Evolutionary conservation across 768 basidiomycete species (phyloP), one percentile per base, ranked within the genome.

Genomic region (Amanita muscaria): DNA sequence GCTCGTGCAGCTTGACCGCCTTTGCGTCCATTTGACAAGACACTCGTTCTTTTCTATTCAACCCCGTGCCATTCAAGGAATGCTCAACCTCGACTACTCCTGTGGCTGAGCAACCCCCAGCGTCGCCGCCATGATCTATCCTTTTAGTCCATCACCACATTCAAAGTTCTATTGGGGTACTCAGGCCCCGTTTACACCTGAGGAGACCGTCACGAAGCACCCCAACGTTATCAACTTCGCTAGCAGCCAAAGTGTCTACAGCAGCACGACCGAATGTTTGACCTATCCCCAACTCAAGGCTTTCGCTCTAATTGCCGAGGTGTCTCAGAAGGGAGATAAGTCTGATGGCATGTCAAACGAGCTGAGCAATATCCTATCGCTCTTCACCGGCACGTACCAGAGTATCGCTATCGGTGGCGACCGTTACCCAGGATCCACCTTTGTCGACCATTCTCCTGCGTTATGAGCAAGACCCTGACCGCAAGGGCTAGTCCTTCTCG

Each of bases 151-250:
- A 93, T 15, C 94, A 98, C 70, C 96, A 98, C 70, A 96, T 97
- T 66, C 96, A 99, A 71, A 99, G 73, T 97, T 99, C 79, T 98
- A 99, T 77, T 98, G 96, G 96, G 96, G 96, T 45, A 98, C 96
- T 31, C 91, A 89, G 72, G 96, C 30, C 96, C 96, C 40, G 94
- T 99, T 33, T 99, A 96, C 73, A 94, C 93, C 15, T 79, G 79
- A 78, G 43, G 94, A 97, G 59, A 94, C 94, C 11, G 80, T 85
- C 53, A 73, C 79, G 65, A 99, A 97, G 73, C 94, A 97, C 69
- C 77, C 86, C 22, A 94, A 99, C 55, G 93, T 97, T 23, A 94
- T 98, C 61, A 99, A 98, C 85, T 99, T 99, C 64, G 90, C 93
- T 4, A 87, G 82, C 30, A 88, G 83, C 27, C 83, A 94, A 39